These are phyloP conservation scores for Phlegmacium glaucopus DNA, from an alignment of 768 basidiomycete species.

Conservation along the genomic window DNA sequence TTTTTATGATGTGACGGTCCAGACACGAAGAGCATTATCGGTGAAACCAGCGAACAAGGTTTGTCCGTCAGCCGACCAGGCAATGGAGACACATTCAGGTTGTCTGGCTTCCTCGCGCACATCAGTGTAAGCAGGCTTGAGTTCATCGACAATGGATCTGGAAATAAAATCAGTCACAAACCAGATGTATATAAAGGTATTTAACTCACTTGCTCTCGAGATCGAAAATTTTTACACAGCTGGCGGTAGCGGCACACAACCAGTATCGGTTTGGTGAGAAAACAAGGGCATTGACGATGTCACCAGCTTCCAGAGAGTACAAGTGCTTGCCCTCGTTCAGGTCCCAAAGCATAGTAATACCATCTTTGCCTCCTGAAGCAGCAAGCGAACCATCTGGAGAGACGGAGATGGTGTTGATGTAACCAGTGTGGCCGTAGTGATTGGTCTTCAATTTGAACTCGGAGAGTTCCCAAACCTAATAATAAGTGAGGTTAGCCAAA, in stretches of 20 bases:
- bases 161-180: conserved; percentile 3
- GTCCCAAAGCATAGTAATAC: conserved; percentile 99
- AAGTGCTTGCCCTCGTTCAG: conserved; percentile 99
- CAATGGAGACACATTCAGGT: conserved; percentile 93
- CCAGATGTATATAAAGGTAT: background rate
- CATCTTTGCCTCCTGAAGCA: conserved; percentile 99
- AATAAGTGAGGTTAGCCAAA: conserved; percentile 13
- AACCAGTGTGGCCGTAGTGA: conserved; percentile 99
- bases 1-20: conserved; percentile 73
- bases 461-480: conserved; percentile 97
- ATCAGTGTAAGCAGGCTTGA: conserved; percentile 91
- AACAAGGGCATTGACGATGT: conserved; percentile 98
- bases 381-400: conserved; percentile 99
- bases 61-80: conserved; percentile 98
- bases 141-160: conserved; percentile 97
- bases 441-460: conserved; percentile 99
- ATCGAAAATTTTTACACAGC: conserved; percentile 99
- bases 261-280: conserved; percentile 99
- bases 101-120: conserved; percentile 67
- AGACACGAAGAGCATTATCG: conserved; percentile 90
- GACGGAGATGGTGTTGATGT: conserved; percentile 98
- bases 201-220: conserved; percentile 93
- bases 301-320: conserved; percentile 98
- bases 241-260: conserved; percentile 97
- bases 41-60: conserved; percentile 97